Evolutionary conservation across 2,329 filamentous ascomycete genomes (phyloP).

Genomic region (Colletotrichum costaricense): DNA sequence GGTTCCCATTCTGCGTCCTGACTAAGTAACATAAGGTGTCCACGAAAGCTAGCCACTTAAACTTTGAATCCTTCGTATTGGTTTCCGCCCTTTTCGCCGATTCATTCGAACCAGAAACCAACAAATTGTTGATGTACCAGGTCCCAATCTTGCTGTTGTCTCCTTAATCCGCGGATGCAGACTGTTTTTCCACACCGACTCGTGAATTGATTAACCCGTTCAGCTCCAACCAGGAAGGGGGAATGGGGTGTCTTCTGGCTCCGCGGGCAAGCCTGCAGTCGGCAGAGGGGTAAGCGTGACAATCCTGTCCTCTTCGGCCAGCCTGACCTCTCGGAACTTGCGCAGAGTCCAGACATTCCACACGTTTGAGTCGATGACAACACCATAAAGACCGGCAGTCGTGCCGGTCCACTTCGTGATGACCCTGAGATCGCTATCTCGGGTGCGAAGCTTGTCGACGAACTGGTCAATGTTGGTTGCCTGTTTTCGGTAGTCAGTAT

Average conservation of each 20-base stretch:
- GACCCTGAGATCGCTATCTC: background rate
- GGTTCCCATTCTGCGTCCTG: no score
- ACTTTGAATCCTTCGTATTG: no score
- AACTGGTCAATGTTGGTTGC: slow-evolving; percentile 16
- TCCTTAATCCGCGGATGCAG: background rate
- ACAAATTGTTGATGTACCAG: no score
- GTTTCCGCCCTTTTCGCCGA: rapidly evolving
- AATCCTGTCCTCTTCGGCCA: slow-evolving; percentile 5
- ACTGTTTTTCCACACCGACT: background rate
- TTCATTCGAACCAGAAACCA: no score
- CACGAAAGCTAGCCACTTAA: no score
- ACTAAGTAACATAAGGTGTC: no score
- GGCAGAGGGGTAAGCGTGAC: background rate
- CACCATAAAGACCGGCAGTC: slow-evolving; percentile 4
- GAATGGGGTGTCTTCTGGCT: background rate
- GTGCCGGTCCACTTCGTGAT: background rate
- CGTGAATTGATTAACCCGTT: background rate
- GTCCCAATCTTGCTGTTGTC: no score
- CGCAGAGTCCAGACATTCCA: slow-evolving; percentile 1
- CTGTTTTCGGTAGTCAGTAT: background rate
- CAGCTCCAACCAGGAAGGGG: background rate
- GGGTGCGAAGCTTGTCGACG: background rate
- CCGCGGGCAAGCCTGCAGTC: background rate
- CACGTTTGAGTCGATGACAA: slow-evolving; percentile 17
- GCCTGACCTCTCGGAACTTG: slow-evolving; percentile 12